Percentiles rank a stretch among this genome's conserved stretches.
These are phyloP conservation scores for Pseudocercospora eumusae DNA, from an alignment of 2,329 filamentous ascomycete genomes.

Conservation along the genomic window DNA sequence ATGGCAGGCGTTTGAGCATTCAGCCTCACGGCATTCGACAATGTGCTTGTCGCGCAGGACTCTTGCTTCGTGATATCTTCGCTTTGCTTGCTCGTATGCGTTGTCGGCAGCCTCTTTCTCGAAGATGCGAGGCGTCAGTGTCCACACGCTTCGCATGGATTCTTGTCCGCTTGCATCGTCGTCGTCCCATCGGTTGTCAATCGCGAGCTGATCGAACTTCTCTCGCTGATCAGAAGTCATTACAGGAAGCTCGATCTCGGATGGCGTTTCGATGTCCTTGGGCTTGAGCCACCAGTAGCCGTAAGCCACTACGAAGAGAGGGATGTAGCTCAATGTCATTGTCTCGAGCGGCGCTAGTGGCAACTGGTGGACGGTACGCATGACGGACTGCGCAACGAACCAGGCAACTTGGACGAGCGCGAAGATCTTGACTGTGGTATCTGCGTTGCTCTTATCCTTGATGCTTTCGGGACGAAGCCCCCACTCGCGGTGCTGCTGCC, in stretches of 20 bases:
- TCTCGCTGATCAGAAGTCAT: slow-evolving; percentile 31
- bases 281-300: slow-evolving; percentile 45
- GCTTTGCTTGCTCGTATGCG: slow-evolving; percentile 10
- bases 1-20: slow-evolving; percentile 9
- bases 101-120: slow-evolving; percentile 29
- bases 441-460: slow-evolving; percentile 41
- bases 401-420: slow-evolving; percentile 38
- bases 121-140: slow-evolving; percentile 39
- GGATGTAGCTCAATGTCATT: slow-evolving; percentile 43
- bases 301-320: slow-evolving; percentile 41
- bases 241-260: slow-evolving; percentile 35
- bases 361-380: slow-evolving; percentile 37
- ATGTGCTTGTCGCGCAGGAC: slow-evolving; percentile 2
- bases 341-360: slow-evolving; percentile 42
- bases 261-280: slow-evolving; percentile 41
- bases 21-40: background rate
- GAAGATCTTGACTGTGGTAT: slow-evolving; percentile 37
- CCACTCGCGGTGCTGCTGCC: slow-evolving; percentile 34
- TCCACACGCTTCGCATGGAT: slow-evolving; percentile 36
- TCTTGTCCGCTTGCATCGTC: slow-evolving; percentile 31
- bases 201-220: slow-evolving; percentile 34
- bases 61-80: slow-evolving; percentile 1
- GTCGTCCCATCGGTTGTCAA: slow-evolving; percentile 37
- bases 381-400: slow-evolving; percentile 40
- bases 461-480: slow-evolving; percentile 36